These are phyloP conservation scores for Coemansia sp. DNA, from an alignment of 192 early-diverging fungal species.

Conservation along the genomic window DNA sequence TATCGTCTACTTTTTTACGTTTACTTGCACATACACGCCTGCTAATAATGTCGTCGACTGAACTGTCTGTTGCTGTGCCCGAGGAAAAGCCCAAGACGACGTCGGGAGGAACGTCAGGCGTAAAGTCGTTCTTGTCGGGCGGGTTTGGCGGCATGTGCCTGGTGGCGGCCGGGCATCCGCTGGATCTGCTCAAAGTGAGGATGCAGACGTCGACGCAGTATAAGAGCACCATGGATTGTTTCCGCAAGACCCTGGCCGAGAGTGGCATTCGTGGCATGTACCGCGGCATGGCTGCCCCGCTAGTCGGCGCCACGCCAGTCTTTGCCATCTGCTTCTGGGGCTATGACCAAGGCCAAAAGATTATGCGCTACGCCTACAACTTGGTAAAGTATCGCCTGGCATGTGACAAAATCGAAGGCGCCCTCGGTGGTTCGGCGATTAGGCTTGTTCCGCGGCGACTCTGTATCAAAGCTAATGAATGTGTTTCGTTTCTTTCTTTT, in stretches of 20 bases:
- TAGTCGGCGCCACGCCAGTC: conserved; percentile 94
- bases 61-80: conserved; percentile 6
- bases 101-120: conserved; percentile 28
- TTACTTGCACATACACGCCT: neutral
- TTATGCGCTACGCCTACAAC: conserved; percentile 47
- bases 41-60: conserved; percentile 27
- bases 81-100: conserved; percentile 13
- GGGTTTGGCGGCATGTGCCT: conserved; percentile 88
- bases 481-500: neutral
- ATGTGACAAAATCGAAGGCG: conserved; percentile 14
- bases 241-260: conserved; percentile 87
- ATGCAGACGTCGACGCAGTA: conserved; percentile 91
- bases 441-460: neutral
- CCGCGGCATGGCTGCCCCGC: conserved; percentile 92
- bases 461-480: neutral
- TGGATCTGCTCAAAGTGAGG: conserved; percentile 94
- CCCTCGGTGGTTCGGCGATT: neutral
- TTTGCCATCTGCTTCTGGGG: conserved; percentile 95
- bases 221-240: conserved; percentile 88
- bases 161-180: conserved; percentile 76
- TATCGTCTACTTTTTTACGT: neutral
- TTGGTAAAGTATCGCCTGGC: conserved; percentile 32
- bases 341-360: conserved; percentile 55
- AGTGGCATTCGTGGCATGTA: conserved; percentile 94
- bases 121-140: conserved; percentile 92